Base-by-base conservation (phyloP, 495 filamentous ascomycete genomes). In the Penicillium robsamsonii region DNA sequence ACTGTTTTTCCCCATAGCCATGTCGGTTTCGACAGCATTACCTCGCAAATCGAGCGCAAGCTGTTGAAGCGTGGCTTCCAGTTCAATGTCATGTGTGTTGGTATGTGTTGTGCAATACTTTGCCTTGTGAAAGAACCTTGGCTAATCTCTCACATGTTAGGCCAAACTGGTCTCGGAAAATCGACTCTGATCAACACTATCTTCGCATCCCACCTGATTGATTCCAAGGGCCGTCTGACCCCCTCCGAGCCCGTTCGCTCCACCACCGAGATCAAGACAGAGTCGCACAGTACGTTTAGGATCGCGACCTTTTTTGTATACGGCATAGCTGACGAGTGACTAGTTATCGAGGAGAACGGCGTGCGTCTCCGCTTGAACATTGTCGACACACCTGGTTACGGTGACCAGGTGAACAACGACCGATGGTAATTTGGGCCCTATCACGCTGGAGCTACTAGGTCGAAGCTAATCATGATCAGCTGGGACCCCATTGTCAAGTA, bases 61-160 rank as follows among this genome's bases (percentile, higher is more conserved):
- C 89, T 99, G 64, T 78, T 99, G 75, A 99, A 99, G 84, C 92
- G 94, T 72, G 94, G 94, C 64, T 99, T 99, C 75, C 94, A 99
- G 76, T 99, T 99, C 84, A 99, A 99, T 75, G 87, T 99, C 65
- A 99, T 99, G 77, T 97, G 95, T 75, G 94, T 99, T 76, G 94
- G 94, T 98, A 80, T 70, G 93, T 86, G 38, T 50, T 53, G 24
- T 18, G 33, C 22, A 44, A 29, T 17, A 27, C 12, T 35, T 29
- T 35, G 0, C 4, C 33, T 30, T 17, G 2, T 10, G 6, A 5
- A 33, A 51, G 15, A 9, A 2, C 17, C 8, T 17, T 22, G 52
- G 13, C 15, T 27, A 25, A 44, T 45, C 13, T 20, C 12, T 5
- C 42, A 27, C 44, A 46, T 46, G 53, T 46, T 70, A 98, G 94